Conservation (phyloP, 2,329 filamentous ascomycete genomes). For the Cladosporium sp. region DNA sequence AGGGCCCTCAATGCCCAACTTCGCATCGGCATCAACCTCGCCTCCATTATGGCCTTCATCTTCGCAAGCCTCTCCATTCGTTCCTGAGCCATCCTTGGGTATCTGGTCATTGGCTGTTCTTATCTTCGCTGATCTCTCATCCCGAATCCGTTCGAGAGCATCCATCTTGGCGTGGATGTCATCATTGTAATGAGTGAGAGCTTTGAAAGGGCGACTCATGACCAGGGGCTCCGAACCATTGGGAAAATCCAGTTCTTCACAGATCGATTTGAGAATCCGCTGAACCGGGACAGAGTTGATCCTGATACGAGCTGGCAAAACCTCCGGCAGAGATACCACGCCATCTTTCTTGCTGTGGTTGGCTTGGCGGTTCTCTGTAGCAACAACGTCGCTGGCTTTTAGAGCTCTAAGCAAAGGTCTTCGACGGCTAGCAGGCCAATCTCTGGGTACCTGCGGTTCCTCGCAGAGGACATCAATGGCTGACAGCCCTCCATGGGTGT, state of each 20-base stretch:
- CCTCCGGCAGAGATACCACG: too few relatives aligned
- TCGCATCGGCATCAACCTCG: too few relatives aligned
- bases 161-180: background rate
- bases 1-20: too few relatives aligned
- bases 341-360: background rate
- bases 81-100: too few relatives aligned
- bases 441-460: too few relatives aligned
- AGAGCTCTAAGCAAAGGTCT: too few relatives aligned
- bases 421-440: too few relatives aligned
- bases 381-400: background rate
- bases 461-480: conserved; percentile 5
- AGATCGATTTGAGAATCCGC: background rate
- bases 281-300: conserved; percentile 3
- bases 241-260: background rate
- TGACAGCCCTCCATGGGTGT: background rate
- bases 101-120: too few relatives aligned
- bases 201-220: conserved; percentile 1
- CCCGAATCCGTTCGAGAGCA: background rate
- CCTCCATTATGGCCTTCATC: too few relatives aligned
- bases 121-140: background rate
- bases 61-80: too few relatives aligned
- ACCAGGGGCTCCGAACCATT: background rate
- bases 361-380: background rate
- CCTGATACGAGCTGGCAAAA: background rate
- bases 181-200: background rate